These are phyloP conservation scores for Penicillium pancosmium DNA, from an alignment of 495 filamentous ascomycete species.

Conservation along the genomic window DNA sequence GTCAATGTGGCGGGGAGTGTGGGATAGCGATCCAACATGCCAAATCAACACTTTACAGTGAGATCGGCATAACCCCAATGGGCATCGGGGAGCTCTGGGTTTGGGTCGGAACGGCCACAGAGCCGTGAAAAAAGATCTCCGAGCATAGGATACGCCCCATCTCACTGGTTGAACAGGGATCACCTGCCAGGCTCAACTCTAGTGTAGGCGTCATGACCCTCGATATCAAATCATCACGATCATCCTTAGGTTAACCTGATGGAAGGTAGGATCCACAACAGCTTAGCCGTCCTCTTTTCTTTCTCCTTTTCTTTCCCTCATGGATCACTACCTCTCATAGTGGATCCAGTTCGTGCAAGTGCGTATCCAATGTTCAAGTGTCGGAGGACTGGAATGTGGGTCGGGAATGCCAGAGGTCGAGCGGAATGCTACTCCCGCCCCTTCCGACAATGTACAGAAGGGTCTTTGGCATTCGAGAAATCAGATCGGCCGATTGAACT, in stretches of 20 bases:
- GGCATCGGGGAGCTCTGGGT: constrained; percentile 5
- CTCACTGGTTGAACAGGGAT: neutral
- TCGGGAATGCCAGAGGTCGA: constrained; percentile 32
- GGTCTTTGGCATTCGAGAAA: constrained; percentile 29
- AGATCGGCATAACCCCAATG: constrained; percentile 8
- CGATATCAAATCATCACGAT: constrained; percentile 22
- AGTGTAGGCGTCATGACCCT: constrained; percentile 45
- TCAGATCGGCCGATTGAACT: constrained; percentile 7
- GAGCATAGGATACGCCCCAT: neutral
- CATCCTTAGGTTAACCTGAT: constrained; percentile 16
- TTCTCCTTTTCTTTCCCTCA: constrained; percentile 1
- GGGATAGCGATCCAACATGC: constrained; percentile 16
- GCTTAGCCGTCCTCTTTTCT: constrained; percentile 9
- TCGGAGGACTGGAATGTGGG: constrained; percentile 29
- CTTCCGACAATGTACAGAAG: constrained; percentile 37
- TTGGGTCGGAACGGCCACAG: constrained; percentile 25
- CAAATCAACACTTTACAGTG: constrained; percentile 22
- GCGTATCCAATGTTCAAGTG: constrained; percentile 15
- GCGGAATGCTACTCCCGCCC: constrained; percentile 40
- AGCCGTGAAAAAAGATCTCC: constrained; percentile 8
- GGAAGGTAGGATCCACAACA: constrained; percentile 26
- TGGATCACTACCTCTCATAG: constrained; percentile 11
- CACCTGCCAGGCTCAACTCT: constrained; percentile 7
- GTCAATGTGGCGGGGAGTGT: constrained; percentile 26
- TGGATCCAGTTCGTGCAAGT: neutral